Conservation (phyloP, 2,329 filamentous ascomycete genomes). For the Colletotrichum agaves region DNA sequence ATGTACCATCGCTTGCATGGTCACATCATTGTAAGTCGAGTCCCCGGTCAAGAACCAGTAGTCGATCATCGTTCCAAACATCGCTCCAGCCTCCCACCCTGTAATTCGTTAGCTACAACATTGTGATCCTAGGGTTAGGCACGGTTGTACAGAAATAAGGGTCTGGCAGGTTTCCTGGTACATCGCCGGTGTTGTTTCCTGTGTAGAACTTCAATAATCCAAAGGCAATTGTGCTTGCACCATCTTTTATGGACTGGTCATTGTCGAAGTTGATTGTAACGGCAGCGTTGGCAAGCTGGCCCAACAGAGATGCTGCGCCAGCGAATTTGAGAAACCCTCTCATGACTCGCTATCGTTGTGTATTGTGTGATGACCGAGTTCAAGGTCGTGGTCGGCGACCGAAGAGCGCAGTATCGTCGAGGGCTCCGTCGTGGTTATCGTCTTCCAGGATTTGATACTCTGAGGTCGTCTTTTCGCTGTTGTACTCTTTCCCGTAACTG, state of each 20-base stretch:
- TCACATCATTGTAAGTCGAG: slow-evolving; percentile 69
- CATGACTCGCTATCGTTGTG: slow-evolving; percentile 1
- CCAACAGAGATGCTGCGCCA: slow-evolving; percentile 30
- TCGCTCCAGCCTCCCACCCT: slow-evolving; percentile 79
- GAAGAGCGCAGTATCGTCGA: not conserved
- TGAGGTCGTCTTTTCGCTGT: not conserved
- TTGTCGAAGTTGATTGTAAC: slow-evolving; percentile 25
- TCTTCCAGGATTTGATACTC: not conserved
- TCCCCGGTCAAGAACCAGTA: slow-evolving; percentile 80
- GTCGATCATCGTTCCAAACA: slow-evolving; percentile 77
- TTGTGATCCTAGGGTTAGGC: slow-evolving; percentile 56
- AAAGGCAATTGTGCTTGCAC: slow-evolving; percentile 51
- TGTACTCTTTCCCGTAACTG: not conserved
- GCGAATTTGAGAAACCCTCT: slow-evolving; percentile 22
- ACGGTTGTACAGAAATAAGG: slow-evolving; percentile 71
- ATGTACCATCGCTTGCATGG: slow-evolving; percentile 67
- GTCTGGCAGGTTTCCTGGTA: slow-evolving; percentile 66
- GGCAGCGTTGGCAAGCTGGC: slow-evolving; percentile 24
- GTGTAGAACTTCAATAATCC: slow-evolving; percentile 54
- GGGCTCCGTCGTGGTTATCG: not conserved
- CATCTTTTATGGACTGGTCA: slow-evolving; percentile 49
- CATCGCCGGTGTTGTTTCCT: slow-evolving; percentile 69
- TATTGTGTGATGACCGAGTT: not conserved
- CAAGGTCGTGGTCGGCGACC: not conserved
- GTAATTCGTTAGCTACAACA: slow-evolving; percentile 49